phyloP scores from a whole-genome alignment of 768 basidiomycete species.

The Panaeolus papilionaceus region DNA sequence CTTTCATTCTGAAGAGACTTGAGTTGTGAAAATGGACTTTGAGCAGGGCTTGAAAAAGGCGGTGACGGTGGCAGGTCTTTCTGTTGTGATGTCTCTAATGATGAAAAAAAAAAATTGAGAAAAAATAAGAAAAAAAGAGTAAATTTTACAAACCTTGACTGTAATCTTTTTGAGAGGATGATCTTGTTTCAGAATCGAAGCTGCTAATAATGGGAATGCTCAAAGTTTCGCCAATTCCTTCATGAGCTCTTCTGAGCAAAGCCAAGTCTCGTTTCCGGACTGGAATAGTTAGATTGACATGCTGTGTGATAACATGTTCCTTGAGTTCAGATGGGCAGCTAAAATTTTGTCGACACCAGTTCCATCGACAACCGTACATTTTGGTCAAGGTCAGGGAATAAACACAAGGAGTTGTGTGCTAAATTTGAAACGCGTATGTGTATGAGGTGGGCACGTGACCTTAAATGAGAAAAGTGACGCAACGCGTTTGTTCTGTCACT shows the following conservation, averaged over 20 bases:
- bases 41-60: constrained; percentile 37
- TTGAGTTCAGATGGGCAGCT: constrained; percentile 42
- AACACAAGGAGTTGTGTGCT: neutral
- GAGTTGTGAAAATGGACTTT: constrained; percentile 18
- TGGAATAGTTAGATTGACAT: constrained; percentile 51
- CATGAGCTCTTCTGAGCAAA: constrained; percentile 48
- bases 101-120: neutral
- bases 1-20: neutral
- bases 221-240: constrained; percentile 43
- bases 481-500: constrained; percentile 20
- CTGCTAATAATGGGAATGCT: constrained; percentile 33
- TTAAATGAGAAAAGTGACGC: constrained; percentile 23
- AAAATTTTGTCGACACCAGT: constrained; percentile 56
- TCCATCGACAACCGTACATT: constrained; percentile 54
- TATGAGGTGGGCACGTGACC: constrained; percentile 14
- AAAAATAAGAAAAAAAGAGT: neutral
- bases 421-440: constrained; percentile 4
- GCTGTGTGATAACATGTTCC: constrained; percentile 53
- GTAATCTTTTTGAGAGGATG: neutral
- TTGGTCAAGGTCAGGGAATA: constrained; percentile 6
- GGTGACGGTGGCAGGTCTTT: constrained; percentile 34
- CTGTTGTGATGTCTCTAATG: neutral
- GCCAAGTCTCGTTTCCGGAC: constrained; percentile 51
- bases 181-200: constrained; percentile 1
- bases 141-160: constrained; percentile 17